Conservation (phyloP, 2,329 filamentous ascomycete species). For the Emmonsiellopsis sp. region DNA sequence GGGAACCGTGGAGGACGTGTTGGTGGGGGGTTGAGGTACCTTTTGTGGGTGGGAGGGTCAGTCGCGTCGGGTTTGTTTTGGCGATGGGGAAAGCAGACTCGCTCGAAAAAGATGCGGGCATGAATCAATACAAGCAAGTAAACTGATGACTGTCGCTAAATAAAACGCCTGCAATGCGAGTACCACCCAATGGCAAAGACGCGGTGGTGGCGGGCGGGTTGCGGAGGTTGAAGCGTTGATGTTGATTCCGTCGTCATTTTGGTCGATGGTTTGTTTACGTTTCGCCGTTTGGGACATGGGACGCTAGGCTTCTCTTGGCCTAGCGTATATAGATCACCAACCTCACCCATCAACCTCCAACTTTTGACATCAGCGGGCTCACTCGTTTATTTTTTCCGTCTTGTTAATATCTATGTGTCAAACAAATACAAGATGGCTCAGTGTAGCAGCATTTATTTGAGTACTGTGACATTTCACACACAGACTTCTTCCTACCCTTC, state of each 20-base stretch:
- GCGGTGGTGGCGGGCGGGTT: not conserved
- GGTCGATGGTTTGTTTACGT: conserved; percentile 2
- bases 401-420: too few species aligned
- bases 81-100: not conserved
- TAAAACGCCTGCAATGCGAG: conserved; percentile 3
- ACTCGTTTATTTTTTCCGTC: too few species aligned
- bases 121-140: not conserved
- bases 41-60: not conserved
- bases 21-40: not conserved
- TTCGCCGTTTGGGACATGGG: not conserved
- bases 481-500: too few species aligned
- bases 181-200: conserved; percentile 1
- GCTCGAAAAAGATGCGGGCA: not conserved
- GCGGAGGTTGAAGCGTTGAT: not conserved
- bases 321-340: not conserved
- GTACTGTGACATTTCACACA: too few species aligned
- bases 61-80: conserved; percentile 1
- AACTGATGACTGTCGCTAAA: not conserved
- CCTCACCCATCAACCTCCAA: not conserved
- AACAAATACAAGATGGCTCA: too few species aligned
- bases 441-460: too few species aligned
- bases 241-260: not conserved
- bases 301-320: not conserved
- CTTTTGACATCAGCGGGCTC: not conserved
- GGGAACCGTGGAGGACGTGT: not conserved